Evolutionary conservation across 202 grass and related monocot species (phyloP), one percentile per base, ranked within the genome.

Genomic region (Musa balbisiana): DNA sequence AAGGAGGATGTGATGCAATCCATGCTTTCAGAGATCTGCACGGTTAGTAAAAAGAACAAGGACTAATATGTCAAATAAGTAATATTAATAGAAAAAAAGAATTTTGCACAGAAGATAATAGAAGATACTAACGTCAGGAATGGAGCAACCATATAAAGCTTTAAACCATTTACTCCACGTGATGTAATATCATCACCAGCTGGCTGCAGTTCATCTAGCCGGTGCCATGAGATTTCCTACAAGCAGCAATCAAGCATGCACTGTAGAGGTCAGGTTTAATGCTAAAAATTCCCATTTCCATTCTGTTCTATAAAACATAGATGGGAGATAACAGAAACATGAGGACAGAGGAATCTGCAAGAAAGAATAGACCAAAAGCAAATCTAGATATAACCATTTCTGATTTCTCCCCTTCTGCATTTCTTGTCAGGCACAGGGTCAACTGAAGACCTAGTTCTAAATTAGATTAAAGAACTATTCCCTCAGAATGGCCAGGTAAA

Each of bases 101-200:
- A 83, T 51, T 11, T 29, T 55, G 62, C 15, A 72, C 71, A 43
- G 19, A 43, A 29, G 19, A 74, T 13, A n/a, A 16, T 71, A 69
- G 16, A 73, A 69, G 23, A 72, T 73, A 91, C 88, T 91, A 14
- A 98, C 94, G 73, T 87, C 75, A 98, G 74, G 79, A 98, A 98
- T 49, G 94, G 94, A 22, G 94, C 88, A 52, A 98, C 94, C 94
- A 98, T 98, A 82, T 98, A 98, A 65, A 98, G 87, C 81, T 93
- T 98, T 71, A 98, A 63, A 55, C 94, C 94, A 86, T 87, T 98
- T 58, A 90, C 69, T 80, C 85, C 89, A 62, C 90, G 90, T 81
- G 94, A 93, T 67, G 91, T 84, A 71, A 84, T 85, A 51, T 91
- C 88, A 80, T 98, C 88, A 59, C 86, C 67, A 89, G 88, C 88